A percentile compares a stretch with the other conserved stretches of the same genome.
Evolutionary conservation across 306 rosid genomes (phyloP).

Genomic region (cucumber (Cucumis sativus)): Cucumber_9930_V3 NC_026660.2:12808001-12808500

Average conservation of each 20-base stretch:
- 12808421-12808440: slow-evolving; percentile 30
- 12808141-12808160: background rate
- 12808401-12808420: background rate
- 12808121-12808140: background rate
- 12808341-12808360: background rate
- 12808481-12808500: slow-evolving; percentile 94
- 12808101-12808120: background rate
- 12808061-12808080: background rate
- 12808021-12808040: background rate
- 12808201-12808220: background rate
- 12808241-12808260: background rate
- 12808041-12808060: background rate
- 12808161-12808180: background rate
- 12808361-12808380: background rate
- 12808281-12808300: background rate
- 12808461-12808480: slow-evolving; percentile 97
- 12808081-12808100: background rate
- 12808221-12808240: background rate
- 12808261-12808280: background rate
- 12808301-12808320: background rate
- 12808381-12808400: background rate
- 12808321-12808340: background rate
- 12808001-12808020: background rate
- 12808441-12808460: slow-evolving; percentile 97
- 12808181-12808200: background rate